Conservation (phyloP, 2,329 filamentous ascomycete species). For the Phialophora expanda region DNA sequence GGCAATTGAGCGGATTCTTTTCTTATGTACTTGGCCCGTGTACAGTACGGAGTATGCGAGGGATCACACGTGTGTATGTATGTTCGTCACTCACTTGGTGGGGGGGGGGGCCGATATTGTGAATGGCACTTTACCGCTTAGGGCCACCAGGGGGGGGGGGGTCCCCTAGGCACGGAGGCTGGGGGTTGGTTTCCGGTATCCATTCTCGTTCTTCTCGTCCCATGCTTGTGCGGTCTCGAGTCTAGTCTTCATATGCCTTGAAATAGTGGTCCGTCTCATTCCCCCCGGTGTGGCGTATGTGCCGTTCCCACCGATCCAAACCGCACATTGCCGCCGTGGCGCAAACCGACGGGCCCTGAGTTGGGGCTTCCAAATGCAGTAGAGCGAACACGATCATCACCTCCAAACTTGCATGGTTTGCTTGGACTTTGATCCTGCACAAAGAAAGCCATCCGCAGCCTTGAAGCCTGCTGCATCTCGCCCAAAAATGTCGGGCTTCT, state of each 20-base stretch:
- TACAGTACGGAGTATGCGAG: no score
- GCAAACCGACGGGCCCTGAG: neutral
- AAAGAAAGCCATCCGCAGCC: neutral
- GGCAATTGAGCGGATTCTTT: neutral
- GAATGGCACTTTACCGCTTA: neutral
- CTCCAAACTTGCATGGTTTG: neutral
- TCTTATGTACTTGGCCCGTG: no score
- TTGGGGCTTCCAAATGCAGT: neutral
- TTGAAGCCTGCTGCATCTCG: neutral
- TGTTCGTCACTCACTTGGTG: neutral
- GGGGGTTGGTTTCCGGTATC: neutral
- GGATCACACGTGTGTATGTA: neutral
- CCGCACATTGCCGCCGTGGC: neutral
- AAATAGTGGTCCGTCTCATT: neutral
- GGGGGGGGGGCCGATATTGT: neutral
- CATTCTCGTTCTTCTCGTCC: neutral
- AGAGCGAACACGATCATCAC: neutral
- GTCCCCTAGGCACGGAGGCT: neutral
- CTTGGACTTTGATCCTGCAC: neutral
- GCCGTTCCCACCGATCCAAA: neutral
- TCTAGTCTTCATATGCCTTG: neutral
- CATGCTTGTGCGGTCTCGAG: neutral
- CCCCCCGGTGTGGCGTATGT: neutral
- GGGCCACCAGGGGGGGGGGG: no score
- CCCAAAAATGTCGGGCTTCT: slow-evolving; percentile 35